Evolutionary conservation across 306 rosid species (phyloP).

Genomic region (Mimosa pudica): DNA sequence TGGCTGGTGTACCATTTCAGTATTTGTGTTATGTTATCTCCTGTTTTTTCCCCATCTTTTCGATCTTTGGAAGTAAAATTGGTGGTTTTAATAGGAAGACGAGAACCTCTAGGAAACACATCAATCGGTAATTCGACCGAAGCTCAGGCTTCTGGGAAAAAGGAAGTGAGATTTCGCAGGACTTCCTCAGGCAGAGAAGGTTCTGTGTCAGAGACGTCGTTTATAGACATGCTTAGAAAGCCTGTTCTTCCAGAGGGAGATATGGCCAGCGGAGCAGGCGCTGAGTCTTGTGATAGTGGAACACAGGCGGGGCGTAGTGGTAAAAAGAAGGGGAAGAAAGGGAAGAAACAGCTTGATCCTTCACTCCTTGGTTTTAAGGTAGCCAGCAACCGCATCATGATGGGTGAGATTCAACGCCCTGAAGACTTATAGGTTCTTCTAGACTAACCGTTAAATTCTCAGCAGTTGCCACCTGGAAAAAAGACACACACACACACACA

Average conservation of each 20-base stretch:
- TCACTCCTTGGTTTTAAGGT: conserved; percentile 77
- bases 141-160: conserved; percentile 51
- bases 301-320: conserved; percentile 55
- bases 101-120: conserved; percentile 41
- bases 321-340: conserved; percentile 80
- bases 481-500: not conserved
- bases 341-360: conserved; percentile 76
- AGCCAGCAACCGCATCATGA: conserved; percentile 72
- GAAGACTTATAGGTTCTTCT: conserved; percentile 51
- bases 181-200: conserved; percentile 61
- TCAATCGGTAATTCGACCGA: conserved; percentile 40
- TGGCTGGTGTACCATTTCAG: not conserved
- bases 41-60: not conserved
- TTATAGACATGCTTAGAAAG: conserved; percentile 69
- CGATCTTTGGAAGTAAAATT: conserved; percentile 15
- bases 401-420: conserved; percentile 79
- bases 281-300: conserved; percentile 51
- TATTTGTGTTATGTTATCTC: conserved; percentile 10
- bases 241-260: conserved; percentile 58
- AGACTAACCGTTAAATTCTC: conserved; percentile 35
- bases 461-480: not conserved
- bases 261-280: conserved; percentile 34
- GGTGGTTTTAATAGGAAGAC: conserved; percentile 40
- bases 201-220: conserved; percentile 63
- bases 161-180: conserved; percentile 53